Evolutionary conservation across 1,139 yeast genomes (phyloP).

Genomic region (Blastobotrys elegans): DNA sequence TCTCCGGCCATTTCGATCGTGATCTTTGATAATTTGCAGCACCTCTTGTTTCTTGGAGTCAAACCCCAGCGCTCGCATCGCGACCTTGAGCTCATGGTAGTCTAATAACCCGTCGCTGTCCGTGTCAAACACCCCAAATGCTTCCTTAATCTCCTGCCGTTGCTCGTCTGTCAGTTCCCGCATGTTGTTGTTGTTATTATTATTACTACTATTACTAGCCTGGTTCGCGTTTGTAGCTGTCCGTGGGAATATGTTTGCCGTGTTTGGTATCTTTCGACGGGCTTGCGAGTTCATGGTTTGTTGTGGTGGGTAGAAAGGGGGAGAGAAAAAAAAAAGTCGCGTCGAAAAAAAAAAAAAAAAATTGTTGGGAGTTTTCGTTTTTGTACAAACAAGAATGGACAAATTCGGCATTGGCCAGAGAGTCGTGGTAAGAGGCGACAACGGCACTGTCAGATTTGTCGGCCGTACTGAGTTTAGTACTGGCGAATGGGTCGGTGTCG

Average conservation of each 20-base stretch:
- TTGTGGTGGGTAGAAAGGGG: not conserved
- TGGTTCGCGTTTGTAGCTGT: not conserved
- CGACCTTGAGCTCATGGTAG: slow-evolving; percentile 79
- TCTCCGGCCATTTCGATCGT: slow-evolving; percentile 70
- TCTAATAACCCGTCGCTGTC: slow-evolving; percentile 87
- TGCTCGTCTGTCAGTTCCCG: slow-evolving; percentile 79
- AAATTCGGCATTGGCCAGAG: slow-evolving; percentile 21
- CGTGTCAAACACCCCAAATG: slow-evolving; percentile 88
- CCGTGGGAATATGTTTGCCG: not conserved
- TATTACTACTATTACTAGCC: no score
- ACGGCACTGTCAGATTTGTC: slow-evolving; percentile 33
- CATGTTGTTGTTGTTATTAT: not conserved
- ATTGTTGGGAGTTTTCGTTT: not conserved
- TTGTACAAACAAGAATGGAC: not conserved
- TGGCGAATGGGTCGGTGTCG: slow-evolving; percentile 76
- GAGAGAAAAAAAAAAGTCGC: not conserved
- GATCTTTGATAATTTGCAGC: slow-evolving; percentile 71
- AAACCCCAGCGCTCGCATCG: slow-evolving; percentile 91
- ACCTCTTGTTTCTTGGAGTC: slow-evolving; percentile 79
- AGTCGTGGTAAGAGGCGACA: slow-evolving; percentile 24
- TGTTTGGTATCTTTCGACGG: slow-evolving; percentile 11
- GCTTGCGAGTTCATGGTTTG: slow-evolving; percentile 5
- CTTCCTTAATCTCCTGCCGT: slow-evolving; percentile 88
- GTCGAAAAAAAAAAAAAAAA: not conserved
- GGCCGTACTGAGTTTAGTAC: slow-evolving; percentile 49